Conservation (phyloP, 2,329 filamentous ascomycete genomes). For the Paecilomyces sp. region DNA sequence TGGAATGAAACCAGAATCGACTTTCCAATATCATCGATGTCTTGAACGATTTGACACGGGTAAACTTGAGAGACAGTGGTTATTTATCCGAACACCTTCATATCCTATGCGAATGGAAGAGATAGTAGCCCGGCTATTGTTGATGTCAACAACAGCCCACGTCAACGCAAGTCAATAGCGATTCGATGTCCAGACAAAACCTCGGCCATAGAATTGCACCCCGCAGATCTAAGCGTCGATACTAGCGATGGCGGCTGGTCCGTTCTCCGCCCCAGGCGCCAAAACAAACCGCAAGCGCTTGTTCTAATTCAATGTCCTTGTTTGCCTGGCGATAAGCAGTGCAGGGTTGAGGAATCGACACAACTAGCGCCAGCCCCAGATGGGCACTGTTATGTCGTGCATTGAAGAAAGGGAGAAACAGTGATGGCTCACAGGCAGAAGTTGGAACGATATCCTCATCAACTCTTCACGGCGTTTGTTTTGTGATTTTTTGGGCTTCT, state of each 20-base stretch:
- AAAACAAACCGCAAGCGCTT: background rate
- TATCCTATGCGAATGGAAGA: too few species aligned
- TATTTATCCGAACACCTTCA: too few species aligned
- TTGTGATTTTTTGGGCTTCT: background rate
- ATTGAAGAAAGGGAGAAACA: background rate
- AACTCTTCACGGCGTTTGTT: background rate
- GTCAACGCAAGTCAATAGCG: background rate
- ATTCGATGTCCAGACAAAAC: background rate
- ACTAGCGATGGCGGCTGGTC: background rate
- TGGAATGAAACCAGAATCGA: too few species aligned
- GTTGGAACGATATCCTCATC: background rate
- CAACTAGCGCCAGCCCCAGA: background rate
- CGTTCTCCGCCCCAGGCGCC: background rate
- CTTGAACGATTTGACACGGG: too few species aligned
- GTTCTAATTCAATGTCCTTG: background rate
- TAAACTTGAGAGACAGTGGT: too few species aligned
- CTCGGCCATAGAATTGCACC: background rate
- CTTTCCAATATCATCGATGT: too few species aligned
- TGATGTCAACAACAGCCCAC: background rate
- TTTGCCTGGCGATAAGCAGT: background rate
- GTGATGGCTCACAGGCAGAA: background rate
- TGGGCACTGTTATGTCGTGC: background rate
- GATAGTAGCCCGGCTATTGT: background rate
- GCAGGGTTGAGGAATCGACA: background rate
- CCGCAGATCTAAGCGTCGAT: background rate